Evolutionary conservation across 1,284 basidiomycete species (phyloP).

Genomic region (Tremellales sp.): DNA sequence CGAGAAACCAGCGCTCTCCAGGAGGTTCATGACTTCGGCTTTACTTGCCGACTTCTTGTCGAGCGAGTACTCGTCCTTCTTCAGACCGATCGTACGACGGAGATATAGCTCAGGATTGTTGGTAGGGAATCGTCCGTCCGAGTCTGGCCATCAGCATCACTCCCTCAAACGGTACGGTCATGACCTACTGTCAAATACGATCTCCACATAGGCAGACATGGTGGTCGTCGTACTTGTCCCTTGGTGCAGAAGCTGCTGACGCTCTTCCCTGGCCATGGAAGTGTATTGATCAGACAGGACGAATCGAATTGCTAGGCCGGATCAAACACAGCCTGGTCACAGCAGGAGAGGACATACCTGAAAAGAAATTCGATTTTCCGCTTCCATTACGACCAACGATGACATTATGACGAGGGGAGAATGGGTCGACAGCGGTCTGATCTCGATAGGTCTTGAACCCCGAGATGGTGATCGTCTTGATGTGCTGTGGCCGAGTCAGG

Average conservation of each 20-base stretch:
- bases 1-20: conserved; percentile 94
- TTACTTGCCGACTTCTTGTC: conserved; percentile 90
- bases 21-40: conserved; percentile 92
- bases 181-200: conserved; percentile 69
- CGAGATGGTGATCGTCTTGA: conserved; percentile 83
- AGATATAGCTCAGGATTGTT: conserved; percentile 78
- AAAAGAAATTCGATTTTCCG: conserved; percentile 96
- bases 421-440: conserved; percentile 56
- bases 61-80: conserved; percentile 98
- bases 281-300: conserved; percentile 97
- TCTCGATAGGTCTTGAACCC: conserved; percentile 91
- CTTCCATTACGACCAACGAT: conserved; percentile 93
- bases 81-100: conserved; percentile 88
- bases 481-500: conserved; percentile 69
- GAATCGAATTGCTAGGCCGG: conserved; percentile 76
- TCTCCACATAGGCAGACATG: conserved; percentile 84
- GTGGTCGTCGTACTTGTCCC: conserved; percentile 78
- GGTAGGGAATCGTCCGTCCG: conserved; percentile 84
- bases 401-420: conserved; percentile 77
- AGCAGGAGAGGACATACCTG: conserved; percentile 55
- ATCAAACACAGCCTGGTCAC: not conserved
- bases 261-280: conserved; percentile 88
- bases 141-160: conserved; percentile 24
- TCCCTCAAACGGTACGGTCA: not conserved
- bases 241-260: conserved; percentile 87